Conservation (phyloP, 768 basidiomycete species). For the Mycena maculata region DNA sequence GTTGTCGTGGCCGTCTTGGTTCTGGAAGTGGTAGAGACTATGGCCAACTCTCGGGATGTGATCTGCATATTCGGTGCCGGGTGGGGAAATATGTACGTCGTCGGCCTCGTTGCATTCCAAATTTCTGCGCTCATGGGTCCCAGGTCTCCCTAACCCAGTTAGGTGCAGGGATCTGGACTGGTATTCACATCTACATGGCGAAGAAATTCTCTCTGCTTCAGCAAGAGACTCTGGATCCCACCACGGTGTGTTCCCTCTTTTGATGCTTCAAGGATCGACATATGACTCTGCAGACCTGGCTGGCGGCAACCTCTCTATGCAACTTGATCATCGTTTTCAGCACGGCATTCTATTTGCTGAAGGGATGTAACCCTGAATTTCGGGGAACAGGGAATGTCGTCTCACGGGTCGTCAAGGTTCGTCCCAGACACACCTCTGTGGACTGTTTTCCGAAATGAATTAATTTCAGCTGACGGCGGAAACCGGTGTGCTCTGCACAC, state of each 20-base stretch:
- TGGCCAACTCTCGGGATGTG: conserved; percentile 11
- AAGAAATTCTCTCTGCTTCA: conserved; percentile 19
- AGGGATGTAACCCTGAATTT: background rate
- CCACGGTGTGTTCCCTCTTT: background rate
- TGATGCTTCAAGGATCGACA: background rate
- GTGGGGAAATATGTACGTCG: conserved; percentile 16
- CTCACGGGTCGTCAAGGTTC: conserved; percentile 9
- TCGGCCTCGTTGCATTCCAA: conserved; percentile 12
- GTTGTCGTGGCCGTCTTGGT: conserved; percentile 18
- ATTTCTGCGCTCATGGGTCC: background rate
- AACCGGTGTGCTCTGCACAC: conserved; percentile 13
- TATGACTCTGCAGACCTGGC: conserved; percentile 14
- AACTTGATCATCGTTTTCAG: conserved; percentile 17
- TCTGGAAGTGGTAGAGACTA: conserved; percentile 26
- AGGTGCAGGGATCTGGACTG: conserved; percentile 20
- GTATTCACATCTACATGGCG: conserved; percentile 11
- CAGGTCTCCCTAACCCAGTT: conserved; percentile 5
- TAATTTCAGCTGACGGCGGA: background rate
- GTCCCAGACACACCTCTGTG: background rate
- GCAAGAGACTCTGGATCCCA: background rate
- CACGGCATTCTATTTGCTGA: conserved; percentile 5
- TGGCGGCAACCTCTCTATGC: conserved; percentile 11
- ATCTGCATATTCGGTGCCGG: conserved; percentile 14
- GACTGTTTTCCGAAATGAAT: background rate
- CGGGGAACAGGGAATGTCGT: background rate